phyloP scores from a whole-genome alignment of 2,329 filamentous ascomycete genomes.

The Diaporthe ilicicola region DNA sequence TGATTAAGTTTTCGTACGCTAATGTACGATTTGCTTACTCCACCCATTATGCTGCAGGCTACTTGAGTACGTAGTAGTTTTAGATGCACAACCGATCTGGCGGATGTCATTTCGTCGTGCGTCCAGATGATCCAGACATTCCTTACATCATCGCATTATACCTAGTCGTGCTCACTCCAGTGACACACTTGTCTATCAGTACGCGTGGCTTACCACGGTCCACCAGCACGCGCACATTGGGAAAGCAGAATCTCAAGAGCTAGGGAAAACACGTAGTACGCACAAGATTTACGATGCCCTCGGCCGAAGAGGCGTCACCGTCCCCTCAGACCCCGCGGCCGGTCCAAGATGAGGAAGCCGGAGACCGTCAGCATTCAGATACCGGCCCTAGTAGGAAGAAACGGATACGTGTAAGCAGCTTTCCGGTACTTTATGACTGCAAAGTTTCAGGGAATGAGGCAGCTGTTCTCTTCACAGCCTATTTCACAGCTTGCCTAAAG shows the following conservation, averaged over 20 bases:
- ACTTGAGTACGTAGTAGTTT: neutral
- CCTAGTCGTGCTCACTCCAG: neutral
- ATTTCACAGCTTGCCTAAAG: neutral
- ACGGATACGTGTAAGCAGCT: neutral
- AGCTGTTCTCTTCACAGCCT: too few species aligned
- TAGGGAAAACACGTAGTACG: neutral
- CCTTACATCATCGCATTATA: neutral
- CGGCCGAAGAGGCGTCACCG: neutral
- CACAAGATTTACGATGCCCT: neutral
- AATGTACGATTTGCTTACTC: neutral
- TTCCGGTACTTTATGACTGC: neutral
- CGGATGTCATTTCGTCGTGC: neutral
- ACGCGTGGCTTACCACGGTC: neutral
- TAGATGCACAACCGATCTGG: too few species aligned
- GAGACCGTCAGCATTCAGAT: neutral
- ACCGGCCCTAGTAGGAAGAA: neutral
- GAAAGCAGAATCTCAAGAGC: neutral
- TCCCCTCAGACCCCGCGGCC: neutral
- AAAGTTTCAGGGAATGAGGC: neutral
- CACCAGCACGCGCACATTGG: neutral
- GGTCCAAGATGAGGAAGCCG: neutral
- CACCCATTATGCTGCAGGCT: neutral
- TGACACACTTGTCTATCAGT: neutral
- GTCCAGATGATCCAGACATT: neutral
- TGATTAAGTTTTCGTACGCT: too few species aligned